phyloP scores from a whole-genome alignment of 2,329 filamentous ascomycete genomes.

The Aurifilum marmelostoma region DNA sequence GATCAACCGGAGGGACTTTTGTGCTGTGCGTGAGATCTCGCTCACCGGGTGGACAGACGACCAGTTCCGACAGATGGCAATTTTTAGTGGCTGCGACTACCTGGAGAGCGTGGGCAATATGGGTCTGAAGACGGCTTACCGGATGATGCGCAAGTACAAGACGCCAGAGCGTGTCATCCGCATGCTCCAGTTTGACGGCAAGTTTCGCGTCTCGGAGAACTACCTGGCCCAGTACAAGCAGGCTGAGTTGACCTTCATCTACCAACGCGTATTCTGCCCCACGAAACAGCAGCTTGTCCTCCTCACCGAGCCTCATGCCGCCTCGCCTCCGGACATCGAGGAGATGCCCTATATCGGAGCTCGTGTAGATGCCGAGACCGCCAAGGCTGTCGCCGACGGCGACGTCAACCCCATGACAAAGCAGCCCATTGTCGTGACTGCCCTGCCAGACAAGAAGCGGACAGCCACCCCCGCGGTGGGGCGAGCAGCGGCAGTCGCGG shows the following conservation, averaged over 20 bases:
- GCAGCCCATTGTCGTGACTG: conserved; percentile 53
- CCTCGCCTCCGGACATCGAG: conserved; percentile 58
- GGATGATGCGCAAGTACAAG: conserved; percentile 87
- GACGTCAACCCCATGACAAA: conserved; percentile 93
- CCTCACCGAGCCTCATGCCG: conserved; percentile 67
- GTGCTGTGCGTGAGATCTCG: conserved; percentile 83
- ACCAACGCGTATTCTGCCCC: conserved; percentile 94
- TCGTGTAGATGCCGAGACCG: conserved; percentile 69
- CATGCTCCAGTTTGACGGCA: conserved; percentile 86
- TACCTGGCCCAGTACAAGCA: conserved; percentile 82
- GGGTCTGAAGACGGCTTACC: conserved; percentile 91
- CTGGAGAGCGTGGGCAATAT: conserved; percentile 82
- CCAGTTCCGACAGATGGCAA: conserved; percentile 94
- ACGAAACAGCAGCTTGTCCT: conserved; percentile 71
- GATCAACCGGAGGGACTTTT: conserved; percentile 87
- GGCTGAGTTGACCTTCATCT: conserved; percentile 89
- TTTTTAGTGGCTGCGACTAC: conserved; percentile 95
- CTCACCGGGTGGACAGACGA: conserved; percentile 89
- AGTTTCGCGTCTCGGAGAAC: conserved; percentile 76
- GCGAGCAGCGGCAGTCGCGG: conserved; percentile 33
- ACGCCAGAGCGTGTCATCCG: conserved; percentile 80
- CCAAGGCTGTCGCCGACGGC: conserved; percentile 75
- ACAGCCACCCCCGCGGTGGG: conserved; percentile 39
- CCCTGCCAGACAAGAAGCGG: conserved; percentile 46
- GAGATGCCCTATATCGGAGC: conserved; percentile 83